These are phyloP conservation scores for Brassica carinata DNA, from an alignment of 345 rosid species.

Conservation along the genomic window DNA sequence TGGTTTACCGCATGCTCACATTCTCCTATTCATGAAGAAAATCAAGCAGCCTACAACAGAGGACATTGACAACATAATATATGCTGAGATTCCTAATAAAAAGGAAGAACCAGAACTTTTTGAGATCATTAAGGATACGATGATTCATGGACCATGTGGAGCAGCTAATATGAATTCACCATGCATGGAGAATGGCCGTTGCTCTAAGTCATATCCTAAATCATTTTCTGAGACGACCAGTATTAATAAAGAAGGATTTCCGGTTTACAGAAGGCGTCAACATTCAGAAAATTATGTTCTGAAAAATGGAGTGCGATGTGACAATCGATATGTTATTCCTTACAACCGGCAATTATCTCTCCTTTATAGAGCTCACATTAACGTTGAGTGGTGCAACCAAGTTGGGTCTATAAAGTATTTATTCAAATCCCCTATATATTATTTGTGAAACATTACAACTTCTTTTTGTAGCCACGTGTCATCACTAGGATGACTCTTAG, in stretches of 20 bases:
- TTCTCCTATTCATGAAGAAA: not conserved
- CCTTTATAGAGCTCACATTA: not conserved
- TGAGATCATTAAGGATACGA: not conserved
- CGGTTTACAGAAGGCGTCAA: not conserved
- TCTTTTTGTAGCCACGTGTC: no score
- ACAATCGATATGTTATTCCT: not conserved
- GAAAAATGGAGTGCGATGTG: not conserved
- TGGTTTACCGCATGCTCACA: not conserved
- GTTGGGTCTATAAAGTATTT: not conserved
- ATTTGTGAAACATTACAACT: no score
- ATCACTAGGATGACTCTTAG: no score
- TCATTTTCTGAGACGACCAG: not conserved
- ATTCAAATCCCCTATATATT: no score
- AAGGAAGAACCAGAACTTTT: not conserved
- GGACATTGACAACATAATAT: not conserved
- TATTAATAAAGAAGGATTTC: not conserved
- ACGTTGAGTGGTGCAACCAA: not conserved
- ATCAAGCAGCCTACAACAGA: not conserved
- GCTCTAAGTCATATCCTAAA: not conserved
- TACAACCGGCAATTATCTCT: not conserved
- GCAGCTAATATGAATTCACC: not conserved
- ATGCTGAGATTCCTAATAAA: not conserved
- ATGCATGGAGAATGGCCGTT: not conserved
- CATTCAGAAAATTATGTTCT: not conserved
- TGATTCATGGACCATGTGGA: not conserved